Evolutionary conservation across 2,329 filamentous ascomycete genomes (phyloP).

Genomic region (Arthrobotrys iridis): DNA sequence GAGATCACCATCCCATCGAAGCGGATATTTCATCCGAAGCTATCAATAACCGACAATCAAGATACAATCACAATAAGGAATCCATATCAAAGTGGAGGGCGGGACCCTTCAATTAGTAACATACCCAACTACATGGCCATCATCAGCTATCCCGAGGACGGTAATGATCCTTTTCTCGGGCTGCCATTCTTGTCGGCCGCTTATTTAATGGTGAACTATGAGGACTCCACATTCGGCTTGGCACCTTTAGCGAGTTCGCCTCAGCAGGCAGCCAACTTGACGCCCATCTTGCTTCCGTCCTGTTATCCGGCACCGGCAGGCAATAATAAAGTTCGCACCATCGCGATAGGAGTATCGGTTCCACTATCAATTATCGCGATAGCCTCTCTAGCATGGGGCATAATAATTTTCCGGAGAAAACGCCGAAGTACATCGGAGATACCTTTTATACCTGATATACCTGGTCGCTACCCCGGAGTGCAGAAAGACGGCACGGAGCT

Average conservation of each 20-base stretch:
- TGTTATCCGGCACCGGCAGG: background rate
- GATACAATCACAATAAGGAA: background rate
- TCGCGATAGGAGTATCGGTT: background rate
- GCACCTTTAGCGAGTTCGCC: background rate
- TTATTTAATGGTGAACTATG: background rate
- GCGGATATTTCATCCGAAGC: background rate
- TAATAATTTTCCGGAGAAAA: background rate
- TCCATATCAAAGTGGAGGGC: background rate
- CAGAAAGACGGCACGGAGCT: background rate
- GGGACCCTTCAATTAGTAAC: background rate
- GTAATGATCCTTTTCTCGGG: background rate
- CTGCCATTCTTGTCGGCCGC: constrained; percentile 8
- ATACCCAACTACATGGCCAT: background rate
- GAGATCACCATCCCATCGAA: background rate
- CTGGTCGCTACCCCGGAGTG: background rate
- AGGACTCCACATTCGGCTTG: constrained; percentile 2
- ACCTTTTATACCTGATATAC: background rate
- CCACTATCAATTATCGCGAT: background rate
- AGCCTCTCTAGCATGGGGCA: background rate
- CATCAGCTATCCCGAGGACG: background rate
- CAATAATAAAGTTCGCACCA: background rate
- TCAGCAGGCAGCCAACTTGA: background rate
- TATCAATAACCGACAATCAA: background rate
- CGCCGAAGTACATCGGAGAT: background rate
- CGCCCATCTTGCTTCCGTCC: background rate